These are phyloP conservation scores for Salix arbutifolia DNA, from an alignment of 345 rosid genomes.

Conservation along the genomic window DNA sequence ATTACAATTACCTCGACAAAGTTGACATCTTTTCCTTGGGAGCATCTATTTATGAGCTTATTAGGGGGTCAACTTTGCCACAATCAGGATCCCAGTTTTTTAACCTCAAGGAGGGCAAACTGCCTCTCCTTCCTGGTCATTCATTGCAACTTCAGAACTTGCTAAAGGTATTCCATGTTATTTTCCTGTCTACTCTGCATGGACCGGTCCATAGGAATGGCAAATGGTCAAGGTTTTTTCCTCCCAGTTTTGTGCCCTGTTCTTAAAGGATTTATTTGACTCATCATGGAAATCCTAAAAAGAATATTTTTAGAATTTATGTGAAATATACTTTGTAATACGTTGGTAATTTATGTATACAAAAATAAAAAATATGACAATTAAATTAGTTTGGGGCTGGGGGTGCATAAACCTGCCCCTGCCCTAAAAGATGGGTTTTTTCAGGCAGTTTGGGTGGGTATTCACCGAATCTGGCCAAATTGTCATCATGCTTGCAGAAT, in stretches of 20 bases:
- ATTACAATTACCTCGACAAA: conserved; percentile 78
- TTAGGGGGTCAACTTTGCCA: conserved; percentile 71
- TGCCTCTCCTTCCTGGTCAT: conserved; percentile 86
- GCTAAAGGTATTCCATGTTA: conserved; percentile 55
- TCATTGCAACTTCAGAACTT: conserved; percentile 80
- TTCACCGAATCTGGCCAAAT: neutral
- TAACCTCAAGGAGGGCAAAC: conserved; percentile 74
- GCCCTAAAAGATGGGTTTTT: neutral
- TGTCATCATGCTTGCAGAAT: neutral
- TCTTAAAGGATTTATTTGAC: neutral
- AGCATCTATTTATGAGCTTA: conserved; percentile 71
- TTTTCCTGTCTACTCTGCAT: neutral
- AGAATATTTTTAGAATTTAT: neutral
- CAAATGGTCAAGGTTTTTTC: no score
- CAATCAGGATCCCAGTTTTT: conserved; percentile 63
- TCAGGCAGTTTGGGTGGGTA: neutral
- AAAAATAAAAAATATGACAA: neutral
- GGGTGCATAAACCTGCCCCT: neutral
- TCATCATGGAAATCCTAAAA: neutral
- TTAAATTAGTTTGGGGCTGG: neutral
- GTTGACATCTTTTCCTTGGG: conserved; percentile 93
- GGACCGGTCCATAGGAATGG: neutral
- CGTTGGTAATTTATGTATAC: neutral
- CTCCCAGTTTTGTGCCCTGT: neutral
- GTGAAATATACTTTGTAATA: neutral